These are phyloP conservation scores for Nitzschia inconspicua DNA, from an alignment of 108 stramenopile genomes.

Conservation along the genomic window DNA sequence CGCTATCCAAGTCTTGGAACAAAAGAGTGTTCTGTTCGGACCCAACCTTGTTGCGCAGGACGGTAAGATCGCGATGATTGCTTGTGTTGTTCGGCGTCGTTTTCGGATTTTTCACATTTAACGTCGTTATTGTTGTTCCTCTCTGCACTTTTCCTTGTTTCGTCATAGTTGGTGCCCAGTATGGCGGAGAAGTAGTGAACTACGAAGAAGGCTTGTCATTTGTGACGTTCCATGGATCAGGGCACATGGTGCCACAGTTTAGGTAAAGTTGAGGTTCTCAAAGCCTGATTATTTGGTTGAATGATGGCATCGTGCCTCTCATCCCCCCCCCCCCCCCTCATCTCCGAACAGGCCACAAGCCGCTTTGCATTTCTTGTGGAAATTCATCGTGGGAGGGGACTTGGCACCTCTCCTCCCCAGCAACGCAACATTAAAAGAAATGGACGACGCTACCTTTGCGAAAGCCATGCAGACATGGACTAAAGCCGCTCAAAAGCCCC, in stretches of 20 bases:
- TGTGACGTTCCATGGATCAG: slow-evolving; percentile 58
- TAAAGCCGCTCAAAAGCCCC: slow-evolving; percentile 31
- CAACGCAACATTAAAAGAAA: slow-evolving; percentile 33
- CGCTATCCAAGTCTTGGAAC: slow-evolving; percentile 27
- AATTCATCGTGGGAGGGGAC: slow-evolving; percentile 25
- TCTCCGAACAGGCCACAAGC: slow-evolving; percentile 34
- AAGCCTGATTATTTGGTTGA: neutral
- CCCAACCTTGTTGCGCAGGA: slow-evolving; percentile 40
- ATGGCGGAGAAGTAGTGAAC: slow-evolving; percentile 59
- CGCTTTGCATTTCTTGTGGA: slow-evolving; percentile 42
- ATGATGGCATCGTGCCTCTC: too few relatives aligned
- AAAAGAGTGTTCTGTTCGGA: slow-evolving; percentile 61
- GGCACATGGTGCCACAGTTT: slow-evolving; percentile 76
- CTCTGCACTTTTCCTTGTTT: too few relatives aligned
- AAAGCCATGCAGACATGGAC: slow-evolving; percentile 40
- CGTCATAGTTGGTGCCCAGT: slow-evolving; percentile 50
- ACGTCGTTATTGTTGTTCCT: too few relatives aligned
- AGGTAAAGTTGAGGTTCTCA: neutral
- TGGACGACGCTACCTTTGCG: slow-evolving; percentile 34
- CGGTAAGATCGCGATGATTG: too few relatives aligned
- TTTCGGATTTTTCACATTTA: too few relatives aligned
- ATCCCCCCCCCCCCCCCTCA: neutral
- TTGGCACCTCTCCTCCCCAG: slow-evolving; percentile 41
- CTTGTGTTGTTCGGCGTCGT: too few relatives aligned
- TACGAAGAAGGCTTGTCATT: slow-evolving; percentile 58